Evolutionary conservation across 2,329 filamentous ascomycete species (phyloP), one percentile per base, ranked within the genome.

Genomic region (Aspergillus sp.): DNA sequence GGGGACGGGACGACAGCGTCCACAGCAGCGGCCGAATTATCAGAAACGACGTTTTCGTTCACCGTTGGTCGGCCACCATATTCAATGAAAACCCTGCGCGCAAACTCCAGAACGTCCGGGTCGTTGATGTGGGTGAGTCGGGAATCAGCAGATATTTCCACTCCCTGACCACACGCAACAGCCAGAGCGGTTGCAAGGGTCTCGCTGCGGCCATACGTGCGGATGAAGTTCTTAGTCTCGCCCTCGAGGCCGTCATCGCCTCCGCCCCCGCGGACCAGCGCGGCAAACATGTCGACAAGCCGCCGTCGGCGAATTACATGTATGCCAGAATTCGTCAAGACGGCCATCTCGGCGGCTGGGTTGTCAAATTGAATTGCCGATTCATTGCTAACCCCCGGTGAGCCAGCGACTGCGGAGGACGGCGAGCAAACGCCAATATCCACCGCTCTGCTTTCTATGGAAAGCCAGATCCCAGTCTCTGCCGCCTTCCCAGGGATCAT

Each of bases 291-390:
- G 53, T 98, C 91, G 1, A 96, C 86, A 4, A 96, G 71, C 34
- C 91, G 73, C 49, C 86, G 74, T 30, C 91, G 72, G 34, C 86
- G 80, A 33, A 96, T 75, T 5, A 93, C 74, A 49, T 95, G 86
- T 33, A 98, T 76, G 2, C 91, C 91, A 10, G 77, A 86, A 48
- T 91, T 93, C 19, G 91, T 96, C 33, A 98, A 70, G 29, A 98
- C 77, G 1, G 89, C 91, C 42, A 96, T 78, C 53, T 98, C 89
- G 31, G 81, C 78, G 0, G 82, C 73, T 0, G 78, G 69, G 38
- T 83, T 72, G 50, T 98, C 91, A 48, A 91, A 98, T 48, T 98
- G 93, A n/a, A 93, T 82, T 1, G 91, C 86, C 35, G 96, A 68
- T 61, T 98, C 91, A 47, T 98, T 98, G 8, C 89, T 88, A 49